Percentiles rank a stretch among this genome's conserved stretches.
Conservation (phyloP, 129 eudicot genomes). For the Chrysanthemum lavandulifolium region DNA sequence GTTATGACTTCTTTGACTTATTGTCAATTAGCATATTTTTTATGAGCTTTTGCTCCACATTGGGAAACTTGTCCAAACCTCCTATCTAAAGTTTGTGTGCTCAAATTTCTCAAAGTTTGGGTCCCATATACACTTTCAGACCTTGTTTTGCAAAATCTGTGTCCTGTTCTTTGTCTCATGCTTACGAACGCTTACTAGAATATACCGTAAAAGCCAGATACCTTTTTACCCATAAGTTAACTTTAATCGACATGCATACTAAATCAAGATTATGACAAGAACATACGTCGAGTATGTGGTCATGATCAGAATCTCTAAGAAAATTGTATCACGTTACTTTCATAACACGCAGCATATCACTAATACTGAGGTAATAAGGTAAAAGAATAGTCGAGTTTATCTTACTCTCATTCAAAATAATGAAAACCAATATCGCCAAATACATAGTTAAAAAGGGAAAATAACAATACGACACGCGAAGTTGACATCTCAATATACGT, state of each 20-base stretch:
- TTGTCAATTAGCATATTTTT: conserved; percentile 24
- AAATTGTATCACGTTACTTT: conserved; percentile 18
- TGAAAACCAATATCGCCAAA: conserved; percentile 14
- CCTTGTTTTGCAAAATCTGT: conserved; percentile 22
- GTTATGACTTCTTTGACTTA: conserved; percentile 21
- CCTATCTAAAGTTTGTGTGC: conserved; percentile 23
- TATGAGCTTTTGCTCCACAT: conserved; percentile 25
- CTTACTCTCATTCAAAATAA: conserved; percentile 11
- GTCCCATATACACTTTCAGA: conserved; percentile 20
- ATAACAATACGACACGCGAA: conserved; percentile 21
- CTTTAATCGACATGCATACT: conserved; percentile 11
- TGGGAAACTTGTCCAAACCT: conserved; percentile 32
- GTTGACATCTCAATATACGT: conserved; percentile 33
- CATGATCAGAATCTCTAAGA: conserved; percentile 7
- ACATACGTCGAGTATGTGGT: conserved; percentile 6
- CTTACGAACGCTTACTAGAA: not conserved
- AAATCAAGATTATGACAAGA: conserved; percentile 19
- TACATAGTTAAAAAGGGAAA: conserved; percentile 10
- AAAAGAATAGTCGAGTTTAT: conserved; percentile 16
- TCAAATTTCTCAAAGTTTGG: conserved; percentile 22
- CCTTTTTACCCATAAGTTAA: conserved; percentile 6
- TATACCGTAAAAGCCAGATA: not conserved
- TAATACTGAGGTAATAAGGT: conserved; percentile 10
- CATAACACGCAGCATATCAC: conserved; percentile 13
- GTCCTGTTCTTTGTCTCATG: conserved; percentile 7